Evolutionary conservation across 768 basidiomycete species (phyloP), one percentile per base, ranked within the genome.

Genomic region (Lentinus tigrinus): DNA sequence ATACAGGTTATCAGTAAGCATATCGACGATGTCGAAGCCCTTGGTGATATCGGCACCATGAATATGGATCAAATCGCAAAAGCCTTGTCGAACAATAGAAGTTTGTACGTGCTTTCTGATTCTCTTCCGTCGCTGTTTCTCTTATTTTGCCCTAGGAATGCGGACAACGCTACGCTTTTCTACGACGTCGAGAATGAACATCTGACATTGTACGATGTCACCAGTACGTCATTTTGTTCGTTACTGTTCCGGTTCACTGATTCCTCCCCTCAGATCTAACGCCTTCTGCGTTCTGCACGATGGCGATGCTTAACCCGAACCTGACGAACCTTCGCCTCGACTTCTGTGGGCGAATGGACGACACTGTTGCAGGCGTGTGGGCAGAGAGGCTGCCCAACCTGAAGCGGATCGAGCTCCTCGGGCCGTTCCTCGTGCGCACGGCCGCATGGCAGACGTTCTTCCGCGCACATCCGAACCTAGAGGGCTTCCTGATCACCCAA

Each of bases 61-160:
- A 98, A 95, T 68, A 78, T 93, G 77, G 87, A 95, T 58, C 84
- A 87, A 40, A 89, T 98, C 47, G 82, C 89, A 14, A 91, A 87
- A 69, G 87, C 91, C 3, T 76, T 97, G 21, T 87, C 89, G 9
- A 90, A 88, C 66, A 91, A 88, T 66, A 77, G 95, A 38, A 81
- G 85, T 58, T 74, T 96, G 94, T 94, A 69, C 67, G 91, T 83
- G 4, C 27, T 36, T 13, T 13, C 10, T 13, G 7, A 31, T 14
- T 4, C 17, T 44, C 40, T 19, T 16, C 17, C 14, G 26, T 2
- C 14, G 23, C 54, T 31, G 43, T 10, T 9, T 9, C 21, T 26
- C 43, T 40, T 7, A 31, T 38, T 40, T 4, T 14, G 7, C 47
- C 62, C 7, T 10, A 53, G 56, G 31, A 56, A 44, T 24, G 52